Conservation (phyloP, 2,329 filamentous ascomycete genomes). For the Sarocladium strictum region DNA sequence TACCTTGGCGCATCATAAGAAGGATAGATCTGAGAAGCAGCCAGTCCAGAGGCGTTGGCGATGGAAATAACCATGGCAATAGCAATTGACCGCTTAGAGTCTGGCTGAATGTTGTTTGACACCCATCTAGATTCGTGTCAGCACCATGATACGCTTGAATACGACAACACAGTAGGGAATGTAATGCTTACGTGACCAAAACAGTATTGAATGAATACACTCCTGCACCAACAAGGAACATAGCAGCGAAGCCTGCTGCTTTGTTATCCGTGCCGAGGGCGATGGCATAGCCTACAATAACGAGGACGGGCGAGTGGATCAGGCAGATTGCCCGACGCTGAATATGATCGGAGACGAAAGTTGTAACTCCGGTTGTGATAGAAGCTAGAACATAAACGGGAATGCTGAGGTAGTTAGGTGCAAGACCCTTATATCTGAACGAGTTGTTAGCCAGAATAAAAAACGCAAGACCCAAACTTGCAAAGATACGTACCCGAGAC, state of each 20-base stretch:
- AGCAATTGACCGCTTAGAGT: constrained; percentile 25
- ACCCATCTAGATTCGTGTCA: constrained; percentile 21
- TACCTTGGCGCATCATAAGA: constrained; percentile 24
- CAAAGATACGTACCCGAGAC: not conserved
- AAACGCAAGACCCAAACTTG: not conserved
- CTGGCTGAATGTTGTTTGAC: constrained; percentile 25
- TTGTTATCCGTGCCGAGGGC: constrained; percentile 21
- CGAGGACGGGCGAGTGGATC: constrained; percentile 21
- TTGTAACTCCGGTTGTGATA: constrained; percentile 18
- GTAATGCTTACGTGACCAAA: constrained; percentile 13
- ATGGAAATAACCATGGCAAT: constrained; percentile 23
- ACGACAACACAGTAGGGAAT: constrained; percentile 19
- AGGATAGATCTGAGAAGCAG: constrained; percentile 27
- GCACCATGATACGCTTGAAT: constrained; percentile 10
- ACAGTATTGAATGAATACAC: constrained; percentile 15
- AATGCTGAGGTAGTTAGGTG: constrained; percentile 28
- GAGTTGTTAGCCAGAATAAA: not conserved
- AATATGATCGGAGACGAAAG: constrained; percentile 25
- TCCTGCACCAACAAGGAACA: constrained; percentile 22
- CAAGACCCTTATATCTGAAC: constrained; percentile 11
- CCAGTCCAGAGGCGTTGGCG: constrained; percentile 23
- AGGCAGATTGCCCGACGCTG: constrained; percentile 24
- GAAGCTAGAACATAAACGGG: constrained; percentile 26
- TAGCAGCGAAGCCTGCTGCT: constrained; percentile 25
- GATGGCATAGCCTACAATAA: constrained; percentile 27